Conservation (phyloP, 2,329 filamentous ascomycete species). For the Tolypocladium guangdongense region DNA sequence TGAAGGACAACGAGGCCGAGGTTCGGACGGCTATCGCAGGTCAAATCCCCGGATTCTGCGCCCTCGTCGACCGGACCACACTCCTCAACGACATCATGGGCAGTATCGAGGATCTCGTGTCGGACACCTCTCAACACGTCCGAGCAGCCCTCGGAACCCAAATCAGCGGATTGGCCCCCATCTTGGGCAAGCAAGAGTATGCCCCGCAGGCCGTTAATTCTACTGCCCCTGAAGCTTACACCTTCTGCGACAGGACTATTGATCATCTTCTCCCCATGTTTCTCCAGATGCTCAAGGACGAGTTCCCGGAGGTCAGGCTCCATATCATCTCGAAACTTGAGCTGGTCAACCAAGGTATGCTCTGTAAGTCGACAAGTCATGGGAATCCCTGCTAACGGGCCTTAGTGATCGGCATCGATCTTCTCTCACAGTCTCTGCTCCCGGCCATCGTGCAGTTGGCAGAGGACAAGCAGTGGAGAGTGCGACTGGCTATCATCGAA, state of each 20-base stretch:
- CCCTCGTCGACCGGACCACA: conserved; percentile 73
- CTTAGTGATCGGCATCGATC: conserved; percentile 89
- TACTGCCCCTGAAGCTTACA: neutral
- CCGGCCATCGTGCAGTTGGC: conserved; percentile 95
- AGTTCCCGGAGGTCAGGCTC: conserved; percentile 93
- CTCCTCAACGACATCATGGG: conserved; percentile 95
- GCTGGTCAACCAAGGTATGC: conserved; percentile 83
- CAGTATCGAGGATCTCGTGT: conserved; percentile 89
- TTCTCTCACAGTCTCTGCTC: conserved; percentile 89
- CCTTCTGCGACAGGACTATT: conserved; percentile 57
- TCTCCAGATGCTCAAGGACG: conserved; percentile 97
- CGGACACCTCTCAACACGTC: conserved; percentile 93
- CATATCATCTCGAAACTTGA: conserved; percentile 99
- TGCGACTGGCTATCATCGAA: conserved; percentile 95
- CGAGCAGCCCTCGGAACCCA: conserved; percentile 90
- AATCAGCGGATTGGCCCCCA: conserved; percentile 91
- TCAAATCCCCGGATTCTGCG: conserved; percentile 95
- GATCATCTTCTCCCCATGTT: conserved; percentile 97
- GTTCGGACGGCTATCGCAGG: conserved; percentile 94
- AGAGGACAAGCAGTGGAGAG: conserved; percentile 98
- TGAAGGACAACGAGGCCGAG: conserved; percentile 97
- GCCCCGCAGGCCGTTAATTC: conserved; percentile 18
- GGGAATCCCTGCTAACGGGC: conserved; percentile 8
- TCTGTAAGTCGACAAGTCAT: neutral
- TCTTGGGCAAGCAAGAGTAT: conserved; percentile 95